phyloP scores from a whole-genome alignment of 2,329 filamentous ascomycete genomes.

The Talaromyces sp. region DNA sequence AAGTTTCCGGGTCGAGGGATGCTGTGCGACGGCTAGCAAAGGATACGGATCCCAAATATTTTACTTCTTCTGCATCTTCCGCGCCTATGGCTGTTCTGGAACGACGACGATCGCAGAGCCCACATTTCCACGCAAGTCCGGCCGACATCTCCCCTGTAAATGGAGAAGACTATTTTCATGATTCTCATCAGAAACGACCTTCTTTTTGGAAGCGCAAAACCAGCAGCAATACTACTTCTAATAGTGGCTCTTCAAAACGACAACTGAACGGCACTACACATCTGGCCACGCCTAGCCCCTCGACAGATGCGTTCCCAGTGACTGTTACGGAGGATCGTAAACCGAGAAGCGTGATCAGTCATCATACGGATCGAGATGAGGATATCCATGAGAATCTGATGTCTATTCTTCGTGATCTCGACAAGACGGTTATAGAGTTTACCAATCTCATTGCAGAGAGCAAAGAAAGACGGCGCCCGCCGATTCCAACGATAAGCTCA shows the following conservation, averaged over 20 bases:
- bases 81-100: slow-evolving; percentile 18
- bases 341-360: slow-evolving; percentile 27
- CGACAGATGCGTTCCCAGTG: slow-evolving; percentile 25
- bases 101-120: slow-evolving; percentile 32
- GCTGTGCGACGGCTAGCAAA: slow-evolving; percentile 80
- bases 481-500: slow-evolving; percentile 50
- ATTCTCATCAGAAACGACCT: slow-evolving; percentile 56
- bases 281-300: slow-evolving; percentile 45
- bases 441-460: slow-evolving; percentile 69
- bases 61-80: slow-evolving; percentile 17
- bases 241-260: slow-evolving; percentile 38
- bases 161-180: slow-evolving; percentile 30
- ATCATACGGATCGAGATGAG: slow-evolving; percentile 50
- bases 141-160: slow-evolving; percentile 26
- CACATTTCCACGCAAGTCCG: slow-evolving; percentile 22
- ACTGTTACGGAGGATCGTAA: slow-evolving; percentile 24
- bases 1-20: slow-evolving; percentile 81
- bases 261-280: slow-evolving; percentile 50
- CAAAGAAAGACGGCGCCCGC: slow-evolving; percentile 64
- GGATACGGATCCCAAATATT: slow-evolving; percentile 67
- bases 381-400: slow-evolving; percentile 77
- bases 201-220: slow-evolving; percentile 95
- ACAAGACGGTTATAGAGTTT: slow-evolving; percentile 78
- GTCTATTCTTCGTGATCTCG: slow-evolving; percentile 76
- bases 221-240: slow-evolving; percentile 46